A percentile compares a stretch with the other conserved stretches of the same genome.
Conservation (phyloP, 2,329 filamentous ascomycete species). For the Rutstroemia sp. region DNA sequence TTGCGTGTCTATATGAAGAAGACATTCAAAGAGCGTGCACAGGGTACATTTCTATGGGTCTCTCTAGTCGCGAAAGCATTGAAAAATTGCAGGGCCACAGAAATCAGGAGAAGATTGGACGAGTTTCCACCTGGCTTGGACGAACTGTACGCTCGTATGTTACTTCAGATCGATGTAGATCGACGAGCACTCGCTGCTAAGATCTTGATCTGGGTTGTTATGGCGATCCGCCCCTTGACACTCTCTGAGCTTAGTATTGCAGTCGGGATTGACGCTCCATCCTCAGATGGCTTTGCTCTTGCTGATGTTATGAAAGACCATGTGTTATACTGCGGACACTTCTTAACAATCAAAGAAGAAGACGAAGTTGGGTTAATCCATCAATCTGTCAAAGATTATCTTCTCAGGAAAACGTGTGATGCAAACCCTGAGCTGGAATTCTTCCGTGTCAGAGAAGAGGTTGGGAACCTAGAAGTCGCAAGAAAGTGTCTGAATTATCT, state of each 20-base stretch:
- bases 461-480: too few relatives aligned
- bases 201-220: constrained; percentile 26
- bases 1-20: not conserved
- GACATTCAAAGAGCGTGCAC: constrained; percentile 8
- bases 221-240: constrained; percentile 25
- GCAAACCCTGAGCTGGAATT: too few relatives aligned
- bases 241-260: constrained; percentile 22
- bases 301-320: constrained; percentile 16
- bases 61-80: constrained; percentile 14
- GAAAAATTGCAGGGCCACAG: constrained; percentile 7
- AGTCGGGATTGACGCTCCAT: not conserved
- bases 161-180: constrained; percentile 20
- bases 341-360: constrained; percentile 20
- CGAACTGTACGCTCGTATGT: constrained; percentile 26
- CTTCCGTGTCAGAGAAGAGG: too few relatives aligned
- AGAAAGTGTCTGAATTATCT: too few relatives aligned
- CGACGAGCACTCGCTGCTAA: constrained; percentile 12
- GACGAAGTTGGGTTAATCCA: constrained; percentile 25
- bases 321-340: constrained; percentile 17
- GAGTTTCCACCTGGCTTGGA: constrained; percentile 23
- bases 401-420: too few relatives aligned
- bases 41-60: constrained; percentile 32
- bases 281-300: not conserved
- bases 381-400: constrained; percentile 28
- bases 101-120: constrained; percentile 20